Evolutionary conservation across 176 grass and related monocot species (phyloP), one percentile per base, ranked within the genome.

Genomic region (Alopecurus myosuroides): DNA sequence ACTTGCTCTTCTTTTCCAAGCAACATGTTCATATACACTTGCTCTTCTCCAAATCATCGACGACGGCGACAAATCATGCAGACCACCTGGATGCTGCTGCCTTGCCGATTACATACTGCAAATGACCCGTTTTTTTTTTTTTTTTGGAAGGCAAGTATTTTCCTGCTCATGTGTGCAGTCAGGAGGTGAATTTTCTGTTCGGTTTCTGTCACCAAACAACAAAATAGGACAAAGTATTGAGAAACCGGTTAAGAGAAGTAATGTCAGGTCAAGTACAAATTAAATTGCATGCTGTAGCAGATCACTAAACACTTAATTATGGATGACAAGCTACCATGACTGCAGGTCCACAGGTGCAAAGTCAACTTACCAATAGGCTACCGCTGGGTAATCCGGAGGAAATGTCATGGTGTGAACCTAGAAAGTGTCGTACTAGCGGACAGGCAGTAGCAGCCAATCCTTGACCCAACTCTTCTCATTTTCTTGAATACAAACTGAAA

Each of bases 381-480:
- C 82, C 48, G 6, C 46, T 20, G 39, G 40, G 26, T 4, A 53
- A 14, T 18, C 1, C 1, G 15, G 12, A 11, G 25, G 45, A 70
- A 73, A 73, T 26, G n/a, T 17, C 73, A 41, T 53, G 15, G 74
- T 78, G 55, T 74, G 55, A 86, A 20, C 70, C 12, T 42, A 67
- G 14, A 44, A 67, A 20, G 17, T 17, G 42, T n/a, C n/a, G 0
- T 75, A 12, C 56, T 37, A 50, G 56, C 33, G 42, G 26, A 41
- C 55, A 62, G 56, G 17, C 42, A 41, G 19, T 53, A 52, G 35
- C 70, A 81, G 25, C 58, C 64, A 53, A 75, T 81, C 57, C 20
- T 79, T 49, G 62, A 77, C 60, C 22, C 72, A 26, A 7, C 69
- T 34, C 6, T 61, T 14, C 49, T 66, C 31, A 39, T 34, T 79